These are phyloP conservation scores for Cruciata laevipes DNA, from an alignment of 257 asterid genomes.

Conservation along the genomic window DNA sequence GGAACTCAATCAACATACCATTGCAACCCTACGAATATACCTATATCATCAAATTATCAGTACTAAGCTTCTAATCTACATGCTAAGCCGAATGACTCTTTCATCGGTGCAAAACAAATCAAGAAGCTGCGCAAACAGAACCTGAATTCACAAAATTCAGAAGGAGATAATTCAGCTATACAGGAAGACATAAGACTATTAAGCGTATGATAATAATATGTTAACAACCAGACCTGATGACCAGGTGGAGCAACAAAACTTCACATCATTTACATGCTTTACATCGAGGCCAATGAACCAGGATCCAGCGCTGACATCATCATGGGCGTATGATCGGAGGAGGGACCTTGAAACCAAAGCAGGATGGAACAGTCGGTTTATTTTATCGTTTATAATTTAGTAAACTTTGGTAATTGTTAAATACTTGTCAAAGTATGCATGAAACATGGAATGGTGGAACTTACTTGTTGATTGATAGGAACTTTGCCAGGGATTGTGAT, in stretches of 20 bases:
- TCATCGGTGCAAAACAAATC: background rate
- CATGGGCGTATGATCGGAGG: constrained; percentile 69
- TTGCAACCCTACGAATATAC: too few species aligned
- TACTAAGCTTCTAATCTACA: background rate
- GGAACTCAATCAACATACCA: background rate
- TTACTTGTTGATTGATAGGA: constrained; percentile 71
- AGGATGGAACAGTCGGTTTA: background rate
- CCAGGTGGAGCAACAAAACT: constrained; percentile 86
- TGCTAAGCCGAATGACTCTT: background rate
- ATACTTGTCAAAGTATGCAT: background rate
- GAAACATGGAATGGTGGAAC: background rate
- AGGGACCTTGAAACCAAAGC: constrained; percentile 33
- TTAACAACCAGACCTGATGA: constrained; percentile 49
- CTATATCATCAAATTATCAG: too few species aligned
- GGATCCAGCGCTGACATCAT: constrained; percentile 84
- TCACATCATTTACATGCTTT: constrained; percentile 69
- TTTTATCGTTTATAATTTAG: background rate
- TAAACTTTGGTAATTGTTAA: background rate
- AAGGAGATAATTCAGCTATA: background rate
- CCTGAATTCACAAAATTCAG: constrained; percentile 14
- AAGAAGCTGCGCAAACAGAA: constrained; percentile 24
- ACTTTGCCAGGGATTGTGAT: constrained; percentile 71
- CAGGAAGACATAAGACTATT: background rate
- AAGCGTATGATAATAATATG: background rate
- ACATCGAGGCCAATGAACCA: constrained; percentile 89